Percentiles rank a stretch among this genome's conserved stretches.
Conservation (phyloP, 805 yeast genomes). For the Cyberlindnera euphorbiae region DNA sequence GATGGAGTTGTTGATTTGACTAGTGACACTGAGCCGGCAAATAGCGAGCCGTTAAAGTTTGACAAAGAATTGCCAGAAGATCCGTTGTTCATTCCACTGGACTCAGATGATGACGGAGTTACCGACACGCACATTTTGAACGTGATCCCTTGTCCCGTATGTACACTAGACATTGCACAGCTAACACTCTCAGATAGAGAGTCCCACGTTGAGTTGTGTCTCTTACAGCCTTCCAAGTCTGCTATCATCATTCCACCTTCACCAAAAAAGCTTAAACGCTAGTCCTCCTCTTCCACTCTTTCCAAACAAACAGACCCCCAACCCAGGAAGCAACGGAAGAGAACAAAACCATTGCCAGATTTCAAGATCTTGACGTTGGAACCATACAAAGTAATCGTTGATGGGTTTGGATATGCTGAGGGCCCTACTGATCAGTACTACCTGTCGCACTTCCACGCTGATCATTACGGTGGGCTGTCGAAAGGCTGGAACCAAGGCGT, state of each 20-base stretch:
- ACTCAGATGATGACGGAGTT: too few species aligned
- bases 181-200: constrained; percentile 40
- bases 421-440: constrained; percentile 48
- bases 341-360: constrained; percentile 33
- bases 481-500: constrained; percentile 71
- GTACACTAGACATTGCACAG: constrained; percentile 35
- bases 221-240: constrained; percentile 20
- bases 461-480: constrained; percentile 85
- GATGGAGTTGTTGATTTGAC: constrained; percentile 15
- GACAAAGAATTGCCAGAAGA: not conserved
- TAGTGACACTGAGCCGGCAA: constrained; percentile 4
- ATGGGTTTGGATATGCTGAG: constrained; percentile 55
- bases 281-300: too few species aligned
- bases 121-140: not conserved
- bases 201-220: constrained; percentile 53
- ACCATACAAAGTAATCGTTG: constrained; percentile 46
- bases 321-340: constrained; percentile 13
- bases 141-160: constrained; percentile 46
- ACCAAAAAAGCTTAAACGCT: constrained; percentile 22
- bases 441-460: constrained; percentile 85
- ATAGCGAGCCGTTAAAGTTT: too few species aligned
- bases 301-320: constrained; percentile 32
- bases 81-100: too few species aligned
- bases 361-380: constrained; percentile 48
- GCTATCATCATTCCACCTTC: constrained; percentile 28